Evolutionary conservation across 2,329 filamentous ascomycete species (phyloP).

Genomic region (Colletotrichum tabaci): DNA sequence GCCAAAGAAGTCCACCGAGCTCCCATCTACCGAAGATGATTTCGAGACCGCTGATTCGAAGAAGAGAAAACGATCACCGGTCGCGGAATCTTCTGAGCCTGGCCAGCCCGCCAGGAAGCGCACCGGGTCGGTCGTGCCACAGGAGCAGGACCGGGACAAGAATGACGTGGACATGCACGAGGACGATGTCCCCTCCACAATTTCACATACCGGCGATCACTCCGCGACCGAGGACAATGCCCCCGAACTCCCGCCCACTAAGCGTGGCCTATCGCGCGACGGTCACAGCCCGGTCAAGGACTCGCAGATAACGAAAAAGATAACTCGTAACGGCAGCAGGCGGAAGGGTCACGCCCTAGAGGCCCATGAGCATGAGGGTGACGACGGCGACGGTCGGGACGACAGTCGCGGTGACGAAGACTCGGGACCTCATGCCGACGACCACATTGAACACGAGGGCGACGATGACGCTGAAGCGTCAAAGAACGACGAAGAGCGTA

Average conservation of each 20-base stretch:
- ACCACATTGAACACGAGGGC: slow-evolving; percentile 67
- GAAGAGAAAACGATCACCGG: slow-evolving; percentile 67
- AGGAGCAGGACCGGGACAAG: slow-evolving; percentile 54
- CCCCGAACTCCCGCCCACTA: slow-evolving; percentile 56
- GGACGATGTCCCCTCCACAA: slow-evolving; percentile 54
- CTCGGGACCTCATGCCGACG: slow-evolving; percentile 67
- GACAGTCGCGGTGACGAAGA: slow-evolving; percentile 57
- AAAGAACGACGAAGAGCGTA: slow-evolving; percentile 77
- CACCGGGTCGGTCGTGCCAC: slow-evolving; percentile 61
- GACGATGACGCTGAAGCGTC: slow-evolving; percentile 73
- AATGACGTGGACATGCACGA: slow-evolving; percentile 49
- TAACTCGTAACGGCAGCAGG: slow-evolving; percentile 59
- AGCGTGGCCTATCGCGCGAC: slow-evolving; percentile 53
- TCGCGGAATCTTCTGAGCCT: slow-evolving; percentile 59
- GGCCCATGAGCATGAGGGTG: slow-evolving; percentile 45
- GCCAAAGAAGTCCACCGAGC: slow-evolving; percentile 46
- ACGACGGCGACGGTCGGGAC: slow-evolving; percentile 47
- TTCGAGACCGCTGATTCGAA: slow-evolving; percentile 57
- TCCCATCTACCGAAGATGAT: slow-evolving; percentile 50
- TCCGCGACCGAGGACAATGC: slow-evolving; percentile 64
- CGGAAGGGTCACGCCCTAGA: slow-evolving; percentile 51
- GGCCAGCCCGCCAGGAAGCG: slow-evolving; percentile 69
- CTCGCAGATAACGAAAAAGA: slow-evolving; percentile 55
- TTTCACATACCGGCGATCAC: slow-evolving; percentile 56
- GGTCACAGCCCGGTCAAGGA: slow-evolving; percentile 43